Conservation (phyloP, 208 protist genomes). For the Leishmania aethiopica region DNA sequence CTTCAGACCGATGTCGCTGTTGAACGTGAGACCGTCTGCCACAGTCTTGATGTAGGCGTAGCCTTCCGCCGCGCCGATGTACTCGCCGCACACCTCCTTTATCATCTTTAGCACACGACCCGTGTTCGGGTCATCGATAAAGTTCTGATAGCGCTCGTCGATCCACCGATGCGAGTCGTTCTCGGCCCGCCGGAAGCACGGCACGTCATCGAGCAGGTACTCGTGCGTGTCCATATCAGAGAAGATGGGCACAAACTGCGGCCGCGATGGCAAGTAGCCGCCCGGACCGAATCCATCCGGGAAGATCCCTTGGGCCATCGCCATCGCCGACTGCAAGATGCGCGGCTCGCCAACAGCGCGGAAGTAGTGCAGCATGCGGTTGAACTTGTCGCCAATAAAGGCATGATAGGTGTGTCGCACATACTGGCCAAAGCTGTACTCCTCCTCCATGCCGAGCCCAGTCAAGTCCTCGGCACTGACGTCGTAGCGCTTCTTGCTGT, state of each 20-base stretch:
- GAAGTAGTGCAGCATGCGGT: conserved; percentile 79
- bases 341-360: conserved; percentile 85
- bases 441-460: conserved; percentile 80
- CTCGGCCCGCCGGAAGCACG: conserved; percentile 82
- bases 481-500: conserved; percentile 57
- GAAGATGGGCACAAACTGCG: conserved; percentile 86
- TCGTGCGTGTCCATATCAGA: conserved; percentile 89
- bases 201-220: conserved; percentile 86
- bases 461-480: conserved; percentile 73
- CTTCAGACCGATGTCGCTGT: conserved; percentile 64
- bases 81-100: conserved; percentile 56
- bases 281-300: conserved; percentile 79
- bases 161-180: conserved; percentile 73
- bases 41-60: conserved; percentile 81
- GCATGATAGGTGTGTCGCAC: conserved; percentile 53
- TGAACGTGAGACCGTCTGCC: conserved; percentile 83
- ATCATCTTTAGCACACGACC: conserved; percentile 44
- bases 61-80: conserved; percentile 26
- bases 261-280: conserved; percentile 66
- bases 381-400: conserved; percentile 75
- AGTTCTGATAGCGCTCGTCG: conserved; percentile 36
- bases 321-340: conserved; percentile 82
- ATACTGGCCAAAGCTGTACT: conserved; percentile 74
- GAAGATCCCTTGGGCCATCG: conserved; percentile 76
- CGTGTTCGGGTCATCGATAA: conserved; percentile 53